Evolutionary conservation across 106 monocot genomes (phyloP), one percentile per base, ranked within the genome.

Genomic region (Dactylorhiza incarnata): DNA sequence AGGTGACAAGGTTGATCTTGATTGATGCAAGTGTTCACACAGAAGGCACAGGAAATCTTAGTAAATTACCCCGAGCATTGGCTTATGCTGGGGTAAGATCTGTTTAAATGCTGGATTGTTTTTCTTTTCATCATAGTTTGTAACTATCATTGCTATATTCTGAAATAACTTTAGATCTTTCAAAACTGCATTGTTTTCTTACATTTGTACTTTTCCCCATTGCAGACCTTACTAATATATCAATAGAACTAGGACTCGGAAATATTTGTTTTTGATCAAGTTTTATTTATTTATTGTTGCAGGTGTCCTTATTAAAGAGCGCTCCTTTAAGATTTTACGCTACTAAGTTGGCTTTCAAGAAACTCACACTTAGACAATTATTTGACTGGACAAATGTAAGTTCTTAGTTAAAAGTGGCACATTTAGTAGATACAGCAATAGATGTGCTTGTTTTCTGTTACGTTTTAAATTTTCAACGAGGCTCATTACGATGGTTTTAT

Each of bases 11-110:
- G 77, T 68, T 92, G 81, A 73, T 95, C 73, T 79, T 95, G 51
- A 92, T 95, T 69, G 87, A 88, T 81, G 95, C 95, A 67, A 89
- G 92, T 81, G 84, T 92, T 44, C 90, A 83, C 80, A 77, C 87
- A 51, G 82, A 95, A 74, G 95, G 92, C 73, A 87, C 95, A 37
- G 92, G 86, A 77, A 81, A 88, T 62, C 68, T 95, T 73, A 16
- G 78, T 25, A 91, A 81, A 75, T 68, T 93, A 48, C 96, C 96
- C 46, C 87, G 75, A 76, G n/a, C 78, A 45, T 65, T 86, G 55
- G 91, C 96, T 78, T 91, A 93, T 91, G 83, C 89, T 81, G 93
- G 89, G 81, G 96, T 96, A 68, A 90, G 85, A 72, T 80, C 24
- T 66, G 37, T 66, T 66, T 66, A 24, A 66, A 66, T 66, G 5